Base-by-base conservation (phyloP, 306 rosid species). In the Heteromeles arbutifolia region DNA sequence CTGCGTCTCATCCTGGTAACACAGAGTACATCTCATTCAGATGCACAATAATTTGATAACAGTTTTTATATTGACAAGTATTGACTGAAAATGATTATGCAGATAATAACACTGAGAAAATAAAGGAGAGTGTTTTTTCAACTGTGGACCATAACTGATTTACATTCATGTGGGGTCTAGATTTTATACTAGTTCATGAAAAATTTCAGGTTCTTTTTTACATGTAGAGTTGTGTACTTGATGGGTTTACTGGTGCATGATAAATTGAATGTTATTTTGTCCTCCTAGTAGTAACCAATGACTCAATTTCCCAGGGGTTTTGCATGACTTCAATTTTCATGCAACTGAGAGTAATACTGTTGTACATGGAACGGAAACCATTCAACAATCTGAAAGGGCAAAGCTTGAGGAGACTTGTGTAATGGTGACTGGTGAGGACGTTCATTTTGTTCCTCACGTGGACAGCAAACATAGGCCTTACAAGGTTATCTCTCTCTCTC, bases 361-460 rank as follows among this genome's bases (percentile, higher is more conserved):
- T n/a, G 86, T 80, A 65, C 76, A 76, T 31, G 85, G 79, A 69
- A 65, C 65, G 21, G 78, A 80, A 72, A 82, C 73, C 72, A 34
- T 44, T 54, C 84, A 70, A 74, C 79, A 79, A 75, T 73, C 56
- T 61, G 76, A 75, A 34, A 61, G 69, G 56, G 31, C 17, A 69
- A 87, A 85, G 82, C 87, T 89, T 3, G 92, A 89, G 58, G 93
- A 92, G 79, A 80, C 91, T 68, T 90, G 96, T 81, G 87, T 95
- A 66, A 26, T 94, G 76, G 93, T 94, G 74, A 84, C 74, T 43
- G 84, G 57, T 78, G 89, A 85, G 62, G 96, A 88, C 34, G 73
- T 86, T 71, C 83, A 50, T 65, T 82, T 74, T 68, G 78, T 79
- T 72, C 81, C 82, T 24, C 83, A 68, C 6, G 44, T 32, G 18